phyloP scores from a whole-genome alignment of 306 rosid species.

The Fagus sylvatica region DNA sequence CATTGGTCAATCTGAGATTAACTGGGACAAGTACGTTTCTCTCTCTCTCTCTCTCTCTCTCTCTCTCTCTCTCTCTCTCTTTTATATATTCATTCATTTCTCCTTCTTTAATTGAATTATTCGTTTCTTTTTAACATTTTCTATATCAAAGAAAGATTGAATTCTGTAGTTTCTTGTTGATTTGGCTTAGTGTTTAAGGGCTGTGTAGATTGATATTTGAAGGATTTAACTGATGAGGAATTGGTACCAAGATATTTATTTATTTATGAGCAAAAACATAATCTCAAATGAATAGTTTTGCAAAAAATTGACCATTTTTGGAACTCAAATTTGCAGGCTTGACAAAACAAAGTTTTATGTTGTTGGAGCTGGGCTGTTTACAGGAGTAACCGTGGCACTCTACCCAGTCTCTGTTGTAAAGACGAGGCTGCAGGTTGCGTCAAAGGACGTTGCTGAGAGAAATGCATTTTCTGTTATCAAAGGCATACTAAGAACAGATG shows the following conservation, averaged over 20 bases:
- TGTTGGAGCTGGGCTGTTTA: slow-evolving; percentile 83
- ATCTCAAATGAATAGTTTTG: too few relatives aligned
- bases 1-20: slow-evolving; percentile 75
- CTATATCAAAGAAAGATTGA: background rate
- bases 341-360: slow-evolving; percentile 81
- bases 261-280: too few relatives aligned
- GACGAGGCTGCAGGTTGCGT: slow-evolving; percentile 87
- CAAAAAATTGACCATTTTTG: background rate
- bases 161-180: background rate
- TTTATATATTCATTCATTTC: background rate
- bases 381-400: slow-evolving; percentile 80
- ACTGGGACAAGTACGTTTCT: slow-evolving; percentile 79
- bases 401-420: slow-evolving; percentile 89
- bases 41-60: background rate
- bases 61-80: background rate
- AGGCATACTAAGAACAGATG: slow-evolving; percentile 76
- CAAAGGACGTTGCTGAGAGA: slow-evolving; percentile 67
- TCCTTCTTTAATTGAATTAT: background rate
- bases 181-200: background rate
- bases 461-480: slow-evolving; percentile 66
- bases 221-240: too few relatives aligned
- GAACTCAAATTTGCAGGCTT: slow-evolving; percentile 60
- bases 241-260: too few relatives aligned
- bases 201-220: too few relatives aligned
- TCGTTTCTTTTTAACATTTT: background rate